Base-by-base conservation (phyloP, 169 alveolate genomes). In the Babesia sp. region DNA sequence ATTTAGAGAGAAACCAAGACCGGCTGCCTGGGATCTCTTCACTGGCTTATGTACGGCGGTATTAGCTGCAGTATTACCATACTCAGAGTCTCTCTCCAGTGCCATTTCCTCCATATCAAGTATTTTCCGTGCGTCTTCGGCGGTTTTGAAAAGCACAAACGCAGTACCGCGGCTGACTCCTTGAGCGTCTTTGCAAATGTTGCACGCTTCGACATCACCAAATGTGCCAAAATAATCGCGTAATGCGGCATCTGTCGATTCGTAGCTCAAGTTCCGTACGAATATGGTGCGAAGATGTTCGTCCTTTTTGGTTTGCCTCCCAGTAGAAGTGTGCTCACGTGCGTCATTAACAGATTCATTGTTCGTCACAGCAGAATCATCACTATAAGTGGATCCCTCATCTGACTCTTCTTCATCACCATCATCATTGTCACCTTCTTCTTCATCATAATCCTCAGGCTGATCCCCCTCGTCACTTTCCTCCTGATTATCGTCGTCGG, bases 231-330 rank as follows among this genome's bases (percentile, higher is more conserved):
- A 81, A 28, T 71, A 71, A 34, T 68, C 79, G 44, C 39, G 41
- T 24, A 81, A 36, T 20, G 56, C 85, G 28, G 45, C 60, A 33
- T 72, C 81, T 6, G 89, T 72, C 8, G 84, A 45, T 11, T 71
- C 85, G 75, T 50, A 81, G 59, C 75, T 66, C 73, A 81, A 46
- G 70, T 81, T 81, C 7, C 85, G 76, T 29, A 81, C 89, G 50
- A 81, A 81, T 24, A 72, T 72, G n/a, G 85, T 81, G 39, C 74
- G 59, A 18, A 26, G 56, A 9, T 37, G 31, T 6, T 63, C 68
- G 56, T 34, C 80, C 16, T 26, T 34, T 29, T 42, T 48, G n/a
- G n/a, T n/a, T n/a, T n/a, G 14, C 12, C 20, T 64, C 16, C 36
- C 74, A 14, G 44, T 26, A 12, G 74, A 12, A 14, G 74, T 11